Evolutionary conservation across 257 asterid genomes (phyloP), one percentile per base, ranked within the genome.

Genomic region (Plantago elongata): DNA sequence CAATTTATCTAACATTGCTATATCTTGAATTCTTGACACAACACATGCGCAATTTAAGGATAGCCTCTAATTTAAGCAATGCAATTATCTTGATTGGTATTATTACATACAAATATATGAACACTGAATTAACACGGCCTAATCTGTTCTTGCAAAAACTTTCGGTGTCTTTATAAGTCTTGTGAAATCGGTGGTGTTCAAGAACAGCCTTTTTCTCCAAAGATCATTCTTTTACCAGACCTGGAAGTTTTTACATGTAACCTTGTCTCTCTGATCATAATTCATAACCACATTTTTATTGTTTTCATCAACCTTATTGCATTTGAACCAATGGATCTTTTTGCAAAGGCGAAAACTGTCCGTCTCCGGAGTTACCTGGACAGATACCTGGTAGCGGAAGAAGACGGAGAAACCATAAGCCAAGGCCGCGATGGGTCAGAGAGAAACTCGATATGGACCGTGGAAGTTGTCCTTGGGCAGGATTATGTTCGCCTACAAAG

Each of bases 351-450:
- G 0, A 69, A 66, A 40, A 58, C 81, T 11, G 65, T 86, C 44
- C 76, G 86, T 7, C 79, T 89, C 2, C 22, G 77, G 14, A 83
- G 84, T 70, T 68, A 77, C 74, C 47, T 57, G 9, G 95, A 86
- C 75, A 81, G 78, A 13, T 83, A 74, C 73, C 81, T 86, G 5
- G 67, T 76, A 16, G 92, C 97, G 16, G 84, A 67, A 18, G 94
- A 78, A 13, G 91, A 89, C 64, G 66, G 69, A 30, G 72, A 62
- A 30, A 60, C 73, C 12, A 70, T 89, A 16, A 54, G 65, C 54
- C 94, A 77, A 38, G 75, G 67, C 64, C 70, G 80, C n/a, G 82
- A 84, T 9, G 78, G 81, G 5, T 59, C 89, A 0, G 44, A 74
- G 2, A 38, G 54, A 29, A 81, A 78, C 51, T 67, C 94, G 1